A percentile compares a stretch with the other conserved stretches of the same genome.
Evolutionary conservation across 257 asterid genomes (phyloP).

Genomic region (Nicotiana noctiflora): DNA sequence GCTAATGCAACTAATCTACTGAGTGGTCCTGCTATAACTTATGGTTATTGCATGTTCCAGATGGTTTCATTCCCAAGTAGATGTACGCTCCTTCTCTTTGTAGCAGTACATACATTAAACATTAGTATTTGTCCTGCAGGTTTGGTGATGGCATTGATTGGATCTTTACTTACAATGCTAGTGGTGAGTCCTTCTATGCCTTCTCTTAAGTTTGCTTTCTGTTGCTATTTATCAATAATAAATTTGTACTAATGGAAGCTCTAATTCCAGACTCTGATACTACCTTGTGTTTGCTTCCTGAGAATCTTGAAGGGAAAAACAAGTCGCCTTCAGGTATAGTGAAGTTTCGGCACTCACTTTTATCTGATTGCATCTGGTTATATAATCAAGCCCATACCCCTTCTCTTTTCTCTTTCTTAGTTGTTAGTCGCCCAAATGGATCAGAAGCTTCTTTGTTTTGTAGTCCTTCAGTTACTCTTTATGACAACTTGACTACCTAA

Average conservation of each 20-base stretch:
- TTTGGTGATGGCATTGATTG: slow-evolving; percentile 66
- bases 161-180: slow-evolving; percentile 75
- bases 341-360: neutral
- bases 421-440: neutral
- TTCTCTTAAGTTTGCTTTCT: neutral
- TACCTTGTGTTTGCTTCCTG: slow-evolving; percentile 75
- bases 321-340: slow-evolving; percentile 41
- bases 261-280: slow-evolving; percentile 51
- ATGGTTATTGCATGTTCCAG: neutral
- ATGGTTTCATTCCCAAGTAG: neutral
- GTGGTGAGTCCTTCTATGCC: slow-evolving; percentile 44
- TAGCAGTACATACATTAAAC: neutral
- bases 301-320: slow-evolving; percentile 59
- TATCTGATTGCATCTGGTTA: neutral
- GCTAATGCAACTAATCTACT: neutral
- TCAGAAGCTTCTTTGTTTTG: neutral
- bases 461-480: neutral
- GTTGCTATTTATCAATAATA: neutral
- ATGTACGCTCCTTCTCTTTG: neutral
- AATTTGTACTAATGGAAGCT: neutral
- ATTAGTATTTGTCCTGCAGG: slow-evolving; percentile 25
- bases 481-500: neutral
- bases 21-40: neutral
- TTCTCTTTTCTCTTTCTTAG: neutral
- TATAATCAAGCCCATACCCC: neutral